Conservation (phyloP, 192 early-diverging fungal genomes). For the Diversispora eburnea region DNA sequence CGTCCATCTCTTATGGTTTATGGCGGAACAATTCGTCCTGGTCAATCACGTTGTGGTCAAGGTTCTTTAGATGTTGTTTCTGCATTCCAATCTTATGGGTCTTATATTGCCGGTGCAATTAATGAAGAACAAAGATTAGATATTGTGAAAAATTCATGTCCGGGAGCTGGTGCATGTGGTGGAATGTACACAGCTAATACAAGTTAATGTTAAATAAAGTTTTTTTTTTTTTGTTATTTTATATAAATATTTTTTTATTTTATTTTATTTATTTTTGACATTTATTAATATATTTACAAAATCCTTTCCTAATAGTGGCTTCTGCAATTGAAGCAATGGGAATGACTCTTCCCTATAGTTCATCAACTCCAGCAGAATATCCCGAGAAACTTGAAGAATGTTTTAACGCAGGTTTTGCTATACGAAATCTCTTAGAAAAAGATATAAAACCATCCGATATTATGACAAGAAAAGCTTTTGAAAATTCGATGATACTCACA, state of each 20-base stretch:
- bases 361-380: slow-evolving; percentile 89
- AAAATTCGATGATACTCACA: slow-evolving; percentile 92
- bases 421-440: slow-evolving; percentile 83
- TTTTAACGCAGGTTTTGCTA: slow-evolving; percentile 72
- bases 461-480: slow-evolving; percentile 91
- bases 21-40: slow-evolving; percentile 93
- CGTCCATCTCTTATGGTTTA: slow-evolving; percentile 97
- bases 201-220: slow-evolving; percentile 46
- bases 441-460: slow-evolving; percentile 96
- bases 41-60: slow-evolving; percentile 57
- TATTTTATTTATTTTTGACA: neutral
- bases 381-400: slow-evolving; percentile 91
- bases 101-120: slow-evolving; percentile 88
- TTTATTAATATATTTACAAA: no score
- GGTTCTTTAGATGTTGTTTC: slow-evolving; percentile 89
- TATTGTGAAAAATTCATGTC: slow-evolving; percentile 68
- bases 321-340: slow-evolving; percentile 96
- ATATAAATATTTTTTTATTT: neutral
- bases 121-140: slow-evolving; percentile 80
- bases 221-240: neutral
- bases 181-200: slow-evolving; percentile 99
- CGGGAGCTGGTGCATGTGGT: slow-evolving; percentile 95
- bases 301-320: slow-evolving; percentile 62
- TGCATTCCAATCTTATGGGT: slow-evolving; percentile 95
- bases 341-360: slow-evolving; percentile 94